Base-by-base conservation (phyloP, 768 basidiomycete species). In the Butyriboletus loyo region DNA sequence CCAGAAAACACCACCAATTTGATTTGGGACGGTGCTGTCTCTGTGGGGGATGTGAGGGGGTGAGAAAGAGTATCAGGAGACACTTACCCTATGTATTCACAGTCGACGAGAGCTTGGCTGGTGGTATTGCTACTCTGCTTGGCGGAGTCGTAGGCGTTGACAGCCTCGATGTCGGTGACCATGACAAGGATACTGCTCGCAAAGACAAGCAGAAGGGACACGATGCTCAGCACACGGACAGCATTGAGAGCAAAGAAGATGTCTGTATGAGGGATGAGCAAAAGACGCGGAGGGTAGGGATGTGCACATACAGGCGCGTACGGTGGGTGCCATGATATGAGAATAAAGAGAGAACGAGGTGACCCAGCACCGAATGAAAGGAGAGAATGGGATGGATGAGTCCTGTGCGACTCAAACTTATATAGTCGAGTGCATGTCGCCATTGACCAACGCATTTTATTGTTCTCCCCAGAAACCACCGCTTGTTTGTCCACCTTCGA, bases 1-100 rank as follows among this genome's bases (percentile, higher is more conserved):
- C 89, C 92, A 97, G 73, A 97, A 96, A 9, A 83, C 81, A 25
- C 93, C 93, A 19, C 89, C 93, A 28, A 89, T 81, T 67, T 96
- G 92, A 69, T 92, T 91, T 5, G 93, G 93, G 5, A 97, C 91
- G 3, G 91, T 91, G 68, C 85, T 89, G 43, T 69, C 62, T 52
- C 82, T 87, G 57, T 73, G 44, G 44, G n/a, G 28, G 13, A 35
- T 17, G 52, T 82, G 50, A 50, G 55, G 41, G 39, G 21, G 21
- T 47, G 47, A 51, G 25, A 35, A 9, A 7, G 41, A 21, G 39
- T 44, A 37, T 41, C 27, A 7, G 40, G 30, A 14, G 27, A 50
- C 49, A 73, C 84, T 48, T 69, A 90, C 83, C 81, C 75, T 57
- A 91, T 88, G 67, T 93, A 94, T 59, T 93, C 89, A 62, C 83